A percentile compares a stretch with the other conserved stretches of the same genome.
Conservation (phyloP, 2,329 filamentous ascomycete genomes). For the Arthrobotrys megalospora region DNA sequence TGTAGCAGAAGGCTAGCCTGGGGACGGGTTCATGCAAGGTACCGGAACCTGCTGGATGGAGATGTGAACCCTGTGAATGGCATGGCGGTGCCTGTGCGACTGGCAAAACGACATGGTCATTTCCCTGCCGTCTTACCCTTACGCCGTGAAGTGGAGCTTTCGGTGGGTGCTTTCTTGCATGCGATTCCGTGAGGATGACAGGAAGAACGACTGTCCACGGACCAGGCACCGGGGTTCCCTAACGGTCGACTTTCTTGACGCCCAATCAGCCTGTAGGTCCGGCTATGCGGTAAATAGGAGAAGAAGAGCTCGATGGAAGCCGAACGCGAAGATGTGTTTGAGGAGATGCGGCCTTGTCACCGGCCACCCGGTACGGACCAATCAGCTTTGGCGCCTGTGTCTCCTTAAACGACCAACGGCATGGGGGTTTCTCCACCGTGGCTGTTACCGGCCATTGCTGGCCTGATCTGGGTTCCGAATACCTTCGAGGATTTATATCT, state of each 20-base stretch:
- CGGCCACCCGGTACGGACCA: constrained; percentile 28
- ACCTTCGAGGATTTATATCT: constrained; percentile 42
- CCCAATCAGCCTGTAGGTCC: constrained; percentile 59
- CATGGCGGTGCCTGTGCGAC: constrained; percentile 38
- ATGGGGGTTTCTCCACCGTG: constrained; percentile 34
- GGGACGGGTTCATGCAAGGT: constrained; percentile 60
- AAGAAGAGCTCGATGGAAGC: constrained; percentile 32
- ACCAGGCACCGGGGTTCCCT: constrained; percentile 25
- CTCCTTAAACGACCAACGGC: constrained; percentile 34
- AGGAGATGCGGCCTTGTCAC: constrained; percentile 47
- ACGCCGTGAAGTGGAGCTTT: constrained; percentile 34
- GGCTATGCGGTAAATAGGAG: constrained; percentile 61
- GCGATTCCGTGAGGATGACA: constrained; percentile 30
- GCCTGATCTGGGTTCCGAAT: constrained; percentile 42
- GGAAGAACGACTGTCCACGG: constrained; percentile 28
- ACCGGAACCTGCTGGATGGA: constrained; percentile 53
- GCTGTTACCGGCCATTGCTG: constrained; percentile 27
- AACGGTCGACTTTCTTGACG: constrained; percentile 31
- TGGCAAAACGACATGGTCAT: constrained; percentile 54
- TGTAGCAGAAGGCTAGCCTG: constrained; percentile 28
- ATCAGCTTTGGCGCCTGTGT: constrained; percentile 45
- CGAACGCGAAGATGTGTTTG: constrained; percentile 52
- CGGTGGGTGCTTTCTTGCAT: constrained; percentile 11
- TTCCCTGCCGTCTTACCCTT: constrained; percentile 59
- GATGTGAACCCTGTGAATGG: constrained; percentile 35